A percentile compares a stretch with the other conserved stretches of the same genome.
Conservation (phyloP, 371 early-diverging fungal species). For the Capillidium rhysosporum region DNA sequence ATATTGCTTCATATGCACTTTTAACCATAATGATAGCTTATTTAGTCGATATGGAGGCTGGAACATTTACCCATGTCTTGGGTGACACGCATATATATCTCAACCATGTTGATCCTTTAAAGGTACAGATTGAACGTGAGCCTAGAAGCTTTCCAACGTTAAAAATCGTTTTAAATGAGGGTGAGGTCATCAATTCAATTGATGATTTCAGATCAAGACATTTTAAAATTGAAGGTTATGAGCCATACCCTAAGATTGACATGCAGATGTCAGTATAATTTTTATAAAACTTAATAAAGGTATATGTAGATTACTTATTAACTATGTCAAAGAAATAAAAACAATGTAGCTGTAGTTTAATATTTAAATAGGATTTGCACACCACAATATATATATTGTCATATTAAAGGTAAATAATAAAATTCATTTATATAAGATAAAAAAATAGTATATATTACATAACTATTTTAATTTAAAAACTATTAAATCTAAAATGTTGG, state of each 20-base stretch:
- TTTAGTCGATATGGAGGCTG: conserved; percentile 69
- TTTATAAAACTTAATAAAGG: neutral
- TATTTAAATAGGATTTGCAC: too few relatives aligned
- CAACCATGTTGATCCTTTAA: conserved; percentile 84
- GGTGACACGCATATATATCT: conserved; percentile 96
- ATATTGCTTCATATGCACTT: conserved; percentile 96
- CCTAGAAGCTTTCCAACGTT: conserved; percentile 84
- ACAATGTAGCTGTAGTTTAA: too few relatives aligned
- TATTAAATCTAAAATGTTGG: too few relatives aligned
- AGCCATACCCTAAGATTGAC: conserved; percentile 73
- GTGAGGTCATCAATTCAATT: conserved; percentile 28
- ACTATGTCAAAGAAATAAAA: too few relatives aligned
- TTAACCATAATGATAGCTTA: conserved; percentile 90
- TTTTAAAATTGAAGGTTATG: conserved; percentile 71
- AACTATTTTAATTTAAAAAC: too few relatives aligned
- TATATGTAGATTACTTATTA: too few relatives aligned
- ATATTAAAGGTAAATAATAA: too few relatives aligned
- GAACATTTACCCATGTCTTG: conserved; percentile 87
- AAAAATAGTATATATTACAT: too few relatives aligned
- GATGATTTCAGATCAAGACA: conserved; percentile 78
- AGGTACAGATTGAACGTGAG: conserved; percentile 57
- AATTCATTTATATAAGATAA: too few relatives aligned
- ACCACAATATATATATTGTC: too few relatives aligned
- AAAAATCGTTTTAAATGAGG: conserved; percentile 19
- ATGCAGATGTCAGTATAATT: conserved; percentile 91